These are phyloP conservation scores for Cephalotrichum gorgonifer DNA, from an alignment of 2,329 filamentous ascomycete species.

Conservation along the genomic window DNA sequence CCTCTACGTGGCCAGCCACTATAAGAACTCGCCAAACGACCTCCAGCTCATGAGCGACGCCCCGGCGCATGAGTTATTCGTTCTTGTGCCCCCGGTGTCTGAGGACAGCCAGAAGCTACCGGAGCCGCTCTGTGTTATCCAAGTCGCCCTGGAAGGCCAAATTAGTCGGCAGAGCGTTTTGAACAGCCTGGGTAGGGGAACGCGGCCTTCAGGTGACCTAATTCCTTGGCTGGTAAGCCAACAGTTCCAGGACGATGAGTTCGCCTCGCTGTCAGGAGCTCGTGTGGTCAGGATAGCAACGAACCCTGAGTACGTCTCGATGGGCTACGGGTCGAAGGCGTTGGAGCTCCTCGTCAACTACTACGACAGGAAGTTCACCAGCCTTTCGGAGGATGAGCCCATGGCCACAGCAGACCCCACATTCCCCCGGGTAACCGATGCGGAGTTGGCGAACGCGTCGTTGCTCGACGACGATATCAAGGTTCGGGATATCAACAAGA, in stretches of 20 bases:
- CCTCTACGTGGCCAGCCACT: slow-evolving; percentile 91
- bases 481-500: slow-evolving; percentile 77
- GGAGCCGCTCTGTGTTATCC: slow-evolving; percentile 88
- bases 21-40: slow-evolving; percentile 97
- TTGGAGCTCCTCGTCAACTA: slow-evolving; percentile 82
- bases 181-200: slow-evolving; percentile 78
- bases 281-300: slow-evolving; percentile 91
- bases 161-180: slow-evolving; percentile 91
- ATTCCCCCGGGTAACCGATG: slow-evolving; percentile 74
- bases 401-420: slow-evolving; percentile 41
- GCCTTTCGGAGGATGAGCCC: slow-evolving; percentile 61
- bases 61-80: slow-evolving; percentile 90
- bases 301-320: slow-evolving; percentile 82
- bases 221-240: slow-evolving; percentile 98
- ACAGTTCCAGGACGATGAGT: slow-evolving; percentile 96
- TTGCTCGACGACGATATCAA: slow-evolving; percentile 82
- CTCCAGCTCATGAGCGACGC: slow-evolving; percentile 98
- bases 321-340: slow-evolving; percentile 90
- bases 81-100: slow-evolving; percentile 76
- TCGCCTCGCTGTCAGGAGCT: slow-evolving; percentile 85
- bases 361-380: slow-evolving; percentile 88
- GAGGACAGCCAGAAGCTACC: slow-evolving; percentile 71
- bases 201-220: slow-evolving; percentile 80
- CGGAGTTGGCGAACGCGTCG: slow-evolving; percentile 64
- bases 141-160: slow-evolving; percentile 86